Evolutionary conservation across 345 rosid genomes (phyloP), one percentile per base, ranked within the genome.

Genomic region (Turritis glabra): DNA sequence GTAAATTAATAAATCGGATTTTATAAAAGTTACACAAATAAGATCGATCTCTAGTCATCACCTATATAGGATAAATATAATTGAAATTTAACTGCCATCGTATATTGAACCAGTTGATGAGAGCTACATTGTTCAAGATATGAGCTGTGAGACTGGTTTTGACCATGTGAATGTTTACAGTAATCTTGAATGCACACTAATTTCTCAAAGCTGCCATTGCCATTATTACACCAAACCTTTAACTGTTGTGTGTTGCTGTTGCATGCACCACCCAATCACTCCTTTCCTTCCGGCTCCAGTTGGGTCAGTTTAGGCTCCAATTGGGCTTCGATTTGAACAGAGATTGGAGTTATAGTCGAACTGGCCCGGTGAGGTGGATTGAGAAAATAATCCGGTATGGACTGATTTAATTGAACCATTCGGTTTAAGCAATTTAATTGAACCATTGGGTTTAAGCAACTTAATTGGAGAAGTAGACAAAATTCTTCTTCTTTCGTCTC

Each of bases 131-230:
- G n/a, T n/a, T n/a, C n/a, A n/a, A n/a, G n/a, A n/a, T n/a, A n/a
- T n/a, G n/a, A n/a, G n/a, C n/a, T n/a, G n/a, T n/a, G n/a, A 37
- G 12, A 19, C 5, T 32, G 8, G 38, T 26, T 38, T 60, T 54
- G 35, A 18, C 53, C 54, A 69, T 69, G 53, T 55, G 54, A 18
- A 27, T 56, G 22, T 43, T 43, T 19, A 56, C 64, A 55, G 73
- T 41, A 54, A 68, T 37, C 12, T 54, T 68, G 22, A 33, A 50
- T 22, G 50, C 22, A 40, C 13, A 53, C 51, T n/a, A 14, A 68
- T 40, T 53, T 38, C 19, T 38, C 26, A 37, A 52, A 52, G 23
- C 0, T 26, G 33, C 37, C 12, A 27, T 1, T 26, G n/a, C n/a
- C n/a, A n/a, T n/a, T n/a, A n/a, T n/a, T n/a, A n/a, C n/a, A n/a